These are phyloP conservation scores for Withania somnifera DNA, from an alignment of 305 asterid species.

Conservation along the genomic window DNA sequence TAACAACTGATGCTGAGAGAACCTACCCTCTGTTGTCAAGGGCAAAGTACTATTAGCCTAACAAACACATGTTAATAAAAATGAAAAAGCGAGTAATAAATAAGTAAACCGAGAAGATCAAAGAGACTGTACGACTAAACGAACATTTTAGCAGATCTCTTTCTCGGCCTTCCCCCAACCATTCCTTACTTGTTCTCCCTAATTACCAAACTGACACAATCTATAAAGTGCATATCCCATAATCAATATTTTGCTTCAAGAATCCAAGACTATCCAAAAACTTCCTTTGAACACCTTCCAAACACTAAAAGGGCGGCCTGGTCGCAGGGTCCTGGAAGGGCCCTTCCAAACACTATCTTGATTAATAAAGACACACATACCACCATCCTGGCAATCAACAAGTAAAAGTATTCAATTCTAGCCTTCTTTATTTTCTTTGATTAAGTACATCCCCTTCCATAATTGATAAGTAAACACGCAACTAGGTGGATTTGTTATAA, in stretches of 20 bases:
- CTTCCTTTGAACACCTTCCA: background rate
- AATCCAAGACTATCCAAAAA: background rate
- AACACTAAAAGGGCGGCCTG: too few relatives aligned
- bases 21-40: slow-evolving; percentile 35
- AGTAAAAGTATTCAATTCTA: background rate
- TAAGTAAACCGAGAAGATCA: background rate
- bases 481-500: background rate
- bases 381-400: background rate
- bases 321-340: too few relatives aligned
- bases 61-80: background rate
- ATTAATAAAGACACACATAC: background rate
- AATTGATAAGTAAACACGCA: background rate
- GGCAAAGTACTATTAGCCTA: background rate
- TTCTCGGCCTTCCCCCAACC: background rate
- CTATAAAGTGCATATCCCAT: background rate
- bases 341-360: too few relatives aligned
- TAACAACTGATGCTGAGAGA: slow-evolving; percentile 27
- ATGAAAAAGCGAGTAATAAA: background rate
- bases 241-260: background rate
- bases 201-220: background rate
- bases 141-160: background rate
- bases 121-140: background rate
- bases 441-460: background rate
- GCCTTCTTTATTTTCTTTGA: background rate
- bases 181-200: background rate